Conservation (phyloP, 192 early-diverging fungal species). For the Physocladia obscura region DNA sequence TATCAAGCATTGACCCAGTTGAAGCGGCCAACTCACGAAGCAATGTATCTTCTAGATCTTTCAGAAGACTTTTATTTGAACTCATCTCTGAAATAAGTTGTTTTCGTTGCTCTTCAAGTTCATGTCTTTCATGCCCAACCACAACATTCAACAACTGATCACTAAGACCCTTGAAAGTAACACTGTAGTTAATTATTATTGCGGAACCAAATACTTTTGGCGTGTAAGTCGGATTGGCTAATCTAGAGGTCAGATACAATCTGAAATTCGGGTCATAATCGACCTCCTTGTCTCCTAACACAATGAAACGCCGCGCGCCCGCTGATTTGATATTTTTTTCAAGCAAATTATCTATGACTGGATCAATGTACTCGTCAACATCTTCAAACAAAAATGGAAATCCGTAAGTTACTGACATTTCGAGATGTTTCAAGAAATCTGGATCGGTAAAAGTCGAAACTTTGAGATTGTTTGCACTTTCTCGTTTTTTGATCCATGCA, state of each 20-base stretch:
- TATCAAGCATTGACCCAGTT: constrained; percentile 63
- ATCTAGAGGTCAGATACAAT: constrained; percentile 53
- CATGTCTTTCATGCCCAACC: constrained; percentile 57
- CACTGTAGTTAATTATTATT: constrained; percentile 66
- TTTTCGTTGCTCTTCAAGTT: constrained; percentile 62
- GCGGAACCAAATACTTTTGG: constrained; percentile 63
- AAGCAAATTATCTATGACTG: constrained; percentile 63
- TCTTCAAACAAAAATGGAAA: constrained; percentile 67
- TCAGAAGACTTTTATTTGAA: constrained; percentile 56
- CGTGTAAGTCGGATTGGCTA: constrained; percentile 59
- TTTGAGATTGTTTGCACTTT: constrained; percentile 58
- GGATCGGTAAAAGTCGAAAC: constrained; percentile 60
- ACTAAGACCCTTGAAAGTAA: constrained; percentile 62
- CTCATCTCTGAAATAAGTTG: constrained; percentile 58
- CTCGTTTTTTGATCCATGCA: constrained; percentile 61
- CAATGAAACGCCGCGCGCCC: constrained; percentile 54
- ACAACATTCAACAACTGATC: constrained; percentile 66
- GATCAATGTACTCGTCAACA: constrained; percentile 67
- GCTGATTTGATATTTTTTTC: constrained; percentile 57
- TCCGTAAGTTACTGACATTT: constrained; percentile 65
- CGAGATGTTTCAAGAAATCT: constrained; percentile 63
- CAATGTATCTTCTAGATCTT: constrained; percentile 59
- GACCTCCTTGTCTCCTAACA: constrained; percentile 66
- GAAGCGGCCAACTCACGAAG: constrained; percentile 59
- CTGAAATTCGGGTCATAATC: constrained; percentile 61